A percentile compares a stretch with the other conserved stretches of the same genome.
Evolutionary conservation across 345 rosid genomes (phyloP).

Genomic region (Gossypium raimondii): DNA sequence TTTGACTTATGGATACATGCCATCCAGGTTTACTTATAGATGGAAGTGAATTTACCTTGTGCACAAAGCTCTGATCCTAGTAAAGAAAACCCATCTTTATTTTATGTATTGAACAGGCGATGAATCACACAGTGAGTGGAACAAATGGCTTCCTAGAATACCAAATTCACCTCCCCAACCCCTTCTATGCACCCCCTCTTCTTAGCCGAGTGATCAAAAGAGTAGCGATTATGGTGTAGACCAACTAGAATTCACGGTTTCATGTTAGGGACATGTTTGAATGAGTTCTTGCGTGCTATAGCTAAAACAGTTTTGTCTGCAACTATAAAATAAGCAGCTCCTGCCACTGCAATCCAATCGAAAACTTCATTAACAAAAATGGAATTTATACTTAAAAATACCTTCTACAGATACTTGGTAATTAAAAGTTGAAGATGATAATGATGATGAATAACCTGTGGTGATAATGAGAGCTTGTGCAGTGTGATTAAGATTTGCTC

Average conservation of each 20-base stretch:
- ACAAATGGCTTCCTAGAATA: neutral
- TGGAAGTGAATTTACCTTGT: neutral
- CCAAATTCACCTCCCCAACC: neutral
- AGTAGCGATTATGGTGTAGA: neutral
- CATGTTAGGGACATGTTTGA: slow-evolving; percentile 32
- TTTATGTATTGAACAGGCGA: neutral
- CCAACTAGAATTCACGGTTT: slow-evolving; percentile 7
- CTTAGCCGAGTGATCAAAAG: neutral
- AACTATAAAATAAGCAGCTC: slow-evolving; percentile 80
- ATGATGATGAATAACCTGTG: slow-evolving; percentile 31
- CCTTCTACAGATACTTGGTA: neutral
- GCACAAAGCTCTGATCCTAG: neutral
- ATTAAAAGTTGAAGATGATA: neutral
- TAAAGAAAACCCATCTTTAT: slow-evolving; percentile 19
- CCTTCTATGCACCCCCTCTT: neutral
- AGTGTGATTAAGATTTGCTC: slow-evolving; percentile 71
- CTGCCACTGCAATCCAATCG: slow-evolving; percentile 45
- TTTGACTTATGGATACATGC: neutral
- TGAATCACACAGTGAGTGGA: neutral
- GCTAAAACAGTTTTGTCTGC: slow-evolving; percentile 28
- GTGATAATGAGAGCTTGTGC: slow-evolving; percentile 92
- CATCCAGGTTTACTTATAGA: neutral
- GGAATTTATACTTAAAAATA: neutral
- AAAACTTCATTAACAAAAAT: neutral
- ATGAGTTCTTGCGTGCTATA: slow-evolving; percentile 69